Percentiles rank a stretch among this genome's conserved stretches.
Evolutionary conservation across 2,329 filamentous ascomycete genomes (phyloP).

Genomic region (Talaromyces rugulosus): DNA sequence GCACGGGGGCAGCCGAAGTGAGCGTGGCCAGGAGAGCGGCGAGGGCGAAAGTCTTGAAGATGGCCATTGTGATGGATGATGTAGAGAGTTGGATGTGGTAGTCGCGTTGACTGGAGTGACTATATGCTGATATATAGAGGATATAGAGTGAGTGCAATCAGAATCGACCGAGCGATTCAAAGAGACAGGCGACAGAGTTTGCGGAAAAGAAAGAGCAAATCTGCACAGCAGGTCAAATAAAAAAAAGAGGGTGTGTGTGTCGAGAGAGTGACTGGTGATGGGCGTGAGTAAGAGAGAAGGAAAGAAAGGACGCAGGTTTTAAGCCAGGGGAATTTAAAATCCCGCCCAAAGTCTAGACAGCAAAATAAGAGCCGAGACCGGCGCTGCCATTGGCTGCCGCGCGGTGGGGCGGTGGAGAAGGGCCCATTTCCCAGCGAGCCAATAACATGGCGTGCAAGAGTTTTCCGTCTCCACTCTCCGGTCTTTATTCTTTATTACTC

Average conservation of each 20-base stretch:
- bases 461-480: not conserved
- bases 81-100: constrained; percentile 6
- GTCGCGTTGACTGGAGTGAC: constrained; percentile 2
- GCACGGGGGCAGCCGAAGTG: constrained; percentile 26
- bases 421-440: not conserved
- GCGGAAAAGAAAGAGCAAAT: constrained; percentile 13
- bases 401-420: not conserved
- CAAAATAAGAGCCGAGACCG: not conserved
- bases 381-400: not conserved
- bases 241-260: not conserved
- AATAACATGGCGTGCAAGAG: not conserved
- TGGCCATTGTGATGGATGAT: constrained; percentile 27
- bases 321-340: not conserved
- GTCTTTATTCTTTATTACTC: not conserved
- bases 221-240: constrained; percentile 13
- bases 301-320: not conserved
- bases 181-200: constrained; percentile 3
- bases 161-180: constrained; percentile 16
- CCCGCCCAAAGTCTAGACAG: not conserved
- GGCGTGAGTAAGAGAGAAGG: not conserved
- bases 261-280: not conserved
- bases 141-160: not conserved
- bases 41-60: constrained; percentile 34
- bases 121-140: constrained; percentile 3
- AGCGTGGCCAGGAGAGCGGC: constrained; percentile 31